Evolutionary conservation across 768 basidiomycete genomes (phyloP), one percentile per base, ranked within the genome.

Genomic region (Boletus rex-veris): DNA sequence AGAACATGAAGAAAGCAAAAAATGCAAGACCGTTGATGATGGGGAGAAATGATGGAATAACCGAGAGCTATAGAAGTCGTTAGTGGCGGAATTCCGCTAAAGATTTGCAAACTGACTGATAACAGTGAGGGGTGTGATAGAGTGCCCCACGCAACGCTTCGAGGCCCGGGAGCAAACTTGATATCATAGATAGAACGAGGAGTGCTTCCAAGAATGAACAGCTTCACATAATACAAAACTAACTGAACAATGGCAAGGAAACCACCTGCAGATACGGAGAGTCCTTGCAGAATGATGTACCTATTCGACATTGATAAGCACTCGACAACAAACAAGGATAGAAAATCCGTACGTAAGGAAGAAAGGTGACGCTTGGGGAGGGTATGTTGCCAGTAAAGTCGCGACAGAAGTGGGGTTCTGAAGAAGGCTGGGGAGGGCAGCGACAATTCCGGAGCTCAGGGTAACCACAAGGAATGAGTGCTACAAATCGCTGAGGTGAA

Each of bases 401-500:
- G 95, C 87, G 24, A 90, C 74, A 0, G 81, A 83, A 0, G 77
- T 73, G 0, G 93, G 93, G 69, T 90, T 81, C 48, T 85, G 71
- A 19, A 83, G 69, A 45, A 98, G 70, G 3, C 71, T 66, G 5
- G 79, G 75, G 4, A 97, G 73, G 0, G 94, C 79, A 4, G 85
- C 77, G 52, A 93, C 76, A 58, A 99, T 80, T 50, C 96, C 96
- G 3, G 91, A 88, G 33, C 84, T 78, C 31, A 98, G 69, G 0
- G 94, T 90, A 33, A 97, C 85, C 62, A 97, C 82, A 41, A 98
- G 75, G 83, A 98, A 99, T 3, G 91, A 92, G 72, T 98, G 90
- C 89, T 97, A 72, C 19, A 36, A 42, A 40, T 12, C 44, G 14
- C 11, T 45, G 21, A 0, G 41, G 16, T 51, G 26, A 63, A 18